Conservation (phyloP, 441 rosid species). For the Iberis amara region DNA sequence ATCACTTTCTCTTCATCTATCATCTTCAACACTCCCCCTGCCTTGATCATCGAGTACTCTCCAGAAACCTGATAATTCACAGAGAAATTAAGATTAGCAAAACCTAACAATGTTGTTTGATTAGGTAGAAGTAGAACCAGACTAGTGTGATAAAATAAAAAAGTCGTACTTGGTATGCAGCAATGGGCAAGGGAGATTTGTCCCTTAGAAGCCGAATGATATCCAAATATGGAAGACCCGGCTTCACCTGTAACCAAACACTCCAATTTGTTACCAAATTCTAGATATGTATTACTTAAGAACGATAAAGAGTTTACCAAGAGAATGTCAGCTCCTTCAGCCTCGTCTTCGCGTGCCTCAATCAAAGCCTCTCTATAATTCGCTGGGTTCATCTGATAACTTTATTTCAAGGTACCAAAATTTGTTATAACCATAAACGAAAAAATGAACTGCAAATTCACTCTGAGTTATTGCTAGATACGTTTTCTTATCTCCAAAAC, state of each 20-base stretch:
- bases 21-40: conserved; percentile 87
- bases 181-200: conserved; percentile 76
- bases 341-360: conserved; percentile 82
- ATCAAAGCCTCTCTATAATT: conserved; percentile 87
- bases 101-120: not conserved
- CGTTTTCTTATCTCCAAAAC: conserved; percentile 96
- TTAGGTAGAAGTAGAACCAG: not conserved
- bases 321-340: conserved; percentile 97
- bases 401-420: conserved; percentile 34
- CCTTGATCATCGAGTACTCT: conserved; percentile 95
- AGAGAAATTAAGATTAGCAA: not conserved
- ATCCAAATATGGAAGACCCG: conserved; percentile 95
- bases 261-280: not conserved
- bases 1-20: conserved; percentile 91
- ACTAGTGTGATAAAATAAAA: not conserved
- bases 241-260: conserved; percentile 65
- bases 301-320: conserved; percentile 39
- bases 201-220: conserved; percentile 85
- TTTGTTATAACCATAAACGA: conserved; percentile 16
- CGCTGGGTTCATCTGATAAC: conserved; percentile 98
- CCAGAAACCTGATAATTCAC: conserved; percentile 68
- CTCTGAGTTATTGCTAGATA: conserved; percentile 28
- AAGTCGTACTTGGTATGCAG: conserved; percentile 80
- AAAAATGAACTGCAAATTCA: conserved; percentile 3
- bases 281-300: conserved; percentile 5